phyloP scores from a whole-genome alignment of 257 asterid species.

The Solanum etuberosum region DNA sequence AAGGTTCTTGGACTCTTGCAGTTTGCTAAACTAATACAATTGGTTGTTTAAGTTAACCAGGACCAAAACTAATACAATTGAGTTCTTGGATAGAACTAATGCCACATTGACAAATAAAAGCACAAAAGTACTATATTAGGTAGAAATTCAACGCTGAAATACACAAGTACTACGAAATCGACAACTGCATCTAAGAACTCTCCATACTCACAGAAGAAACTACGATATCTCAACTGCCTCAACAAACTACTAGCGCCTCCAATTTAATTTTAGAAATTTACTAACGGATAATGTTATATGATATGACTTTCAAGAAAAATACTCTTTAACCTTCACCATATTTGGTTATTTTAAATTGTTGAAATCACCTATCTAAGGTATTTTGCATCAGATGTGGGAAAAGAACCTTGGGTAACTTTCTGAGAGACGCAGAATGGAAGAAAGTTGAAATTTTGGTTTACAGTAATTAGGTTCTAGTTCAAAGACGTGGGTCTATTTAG shows the following conservation, averaged over 20 bases:
- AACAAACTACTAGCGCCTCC: background rate
- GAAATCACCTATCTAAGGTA: background rate
- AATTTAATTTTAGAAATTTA: background rate
- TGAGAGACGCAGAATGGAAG: background rate
- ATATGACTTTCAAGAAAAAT: background rate
- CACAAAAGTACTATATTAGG: background rate
- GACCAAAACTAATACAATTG: background rate
- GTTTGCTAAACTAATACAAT: background rate
- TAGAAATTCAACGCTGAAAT: background rate
- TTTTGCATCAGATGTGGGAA: background rate
- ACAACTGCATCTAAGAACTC: background rate
- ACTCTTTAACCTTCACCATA: background rate
- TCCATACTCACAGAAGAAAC: background rate
- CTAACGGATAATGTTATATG: background rate
- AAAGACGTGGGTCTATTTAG: background rate
- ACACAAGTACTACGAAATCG: background rate
- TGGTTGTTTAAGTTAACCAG: background rate
- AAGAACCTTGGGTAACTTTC: background rate
- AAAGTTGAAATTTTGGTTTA: background rate
- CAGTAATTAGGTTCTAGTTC: background rate
- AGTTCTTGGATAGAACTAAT: background rate
- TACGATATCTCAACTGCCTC: background rate
- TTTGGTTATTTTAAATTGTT: background rate
- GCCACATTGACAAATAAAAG: background rate
- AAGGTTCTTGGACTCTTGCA: background rate